Base-by-base conservation (phyloP, 106 monocot species). In the Alisma plantagoaquatica region DNA sequence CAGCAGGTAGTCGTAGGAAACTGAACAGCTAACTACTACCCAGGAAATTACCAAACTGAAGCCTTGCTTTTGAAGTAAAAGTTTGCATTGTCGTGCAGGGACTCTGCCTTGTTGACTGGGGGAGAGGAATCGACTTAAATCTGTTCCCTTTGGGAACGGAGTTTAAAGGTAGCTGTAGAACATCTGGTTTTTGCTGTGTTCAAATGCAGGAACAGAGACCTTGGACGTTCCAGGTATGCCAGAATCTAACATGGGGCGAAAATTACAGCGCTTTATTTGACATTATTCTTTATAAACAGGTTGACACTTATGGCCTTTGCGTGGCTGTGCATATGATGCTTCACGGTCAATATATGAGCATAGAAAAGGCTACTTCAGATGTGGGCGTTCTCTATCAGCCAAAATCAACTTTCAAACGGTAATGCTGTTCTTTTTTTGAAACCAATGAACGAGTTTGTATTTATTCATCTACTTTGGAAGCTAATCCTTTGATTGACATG, bases 51-150 rank as follows among this genome's bases (percentile, higher is more conserved):
- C 22, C 15, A 11, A 30, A 2, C 9, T 33, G 26, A 45, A 20
- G 18, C n/a, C 14, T 27, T 29, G 27, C 5, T 33, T 59, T 50
- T 56, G 10, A 27, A 25, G 3, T 22, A 27, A 38, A 38, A 38
- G 35, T 7, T 7, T 0, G 25, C 29, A 31, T 9, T 56, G 38
- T 27, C 31, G 42, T 81, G 15, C 71, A 96, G 96, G 96, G 89
- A 25, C 73, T 96, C 51, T 96, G 96, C 73, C 84, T 96, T 41
- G 84, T 96, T 8, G 96, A 96, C 21, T 96, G 88, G 96, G 96
- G 96, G 44, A 77, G 76, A 43, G 89, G 84, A 3, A 89, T 96
- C 32, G 96, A 96, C 26, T 8, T 89, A 20, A 62, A 27, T 23
- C 73, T 89, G 31, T 96, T 89, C 46, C 78, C 96, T 17, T 23